phyloP scores from a whole-genome alignment of 768 basidiomycete genomes.

The Boletus sp. region DNA sequence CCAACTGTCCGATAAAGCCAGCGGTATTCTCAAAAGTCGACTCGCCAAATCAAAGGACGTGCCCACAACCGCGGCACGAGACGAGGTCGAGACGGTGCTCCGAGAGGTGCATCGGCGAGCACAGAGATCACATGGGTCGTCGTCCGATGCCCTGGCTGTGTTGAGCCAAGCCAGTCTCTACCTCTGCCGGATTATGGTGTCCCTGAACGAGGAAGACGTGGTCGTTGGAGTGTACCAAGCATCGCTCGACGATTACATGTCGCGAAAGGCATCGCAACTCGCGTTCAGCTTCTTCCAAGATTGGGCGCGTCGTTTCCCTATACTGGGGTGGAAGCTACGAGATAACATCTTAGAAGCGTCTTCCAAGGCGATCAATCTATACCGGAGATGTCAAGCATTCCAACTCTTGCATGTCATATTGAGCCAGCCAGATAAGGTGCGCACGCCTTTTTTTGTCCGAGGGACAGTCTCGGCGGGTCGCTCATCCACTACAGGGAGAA shows the following conservation, averaged over 20 bases:
- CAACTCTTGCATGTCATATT: slow-evolving; percentile 66
- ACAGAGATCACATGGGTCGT: slow-evolving; percentile 51
- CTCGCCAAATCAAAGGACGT: slow-evolving; percentile 72
- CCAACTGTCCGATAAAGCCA: slow-evolving; percentile 87
- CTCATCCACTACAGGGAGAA: slow-evolving; percentile 29
- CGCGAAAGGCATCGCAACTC: slow-evolving; percentile 75
- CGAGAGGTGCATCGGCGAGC: slow-evolving; percentile 70
- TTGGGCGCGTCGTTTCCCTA: slow-evolving; percentile 64
- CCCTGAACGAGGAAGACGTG: slow-evolving; percentile 36
- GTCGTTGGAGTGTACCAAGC: slow-evolving; percentile 55
- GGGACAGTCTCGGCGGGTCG: background rate
- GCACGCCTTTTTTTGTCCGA: background rate
- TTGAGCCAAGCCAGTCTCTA: slow-evolving; percentile 72
- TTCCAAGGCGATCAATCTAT: slow-evolving; percentile 65
- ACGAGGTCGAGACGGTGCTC: slow-evolving; percentile 45
- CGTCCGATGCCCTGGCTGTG: slow-evolving; percentile 57
- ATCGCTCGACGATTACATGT: slow-evolving; percentile 73
- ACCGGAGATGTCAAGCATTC: slow-evolving; percentile 72
- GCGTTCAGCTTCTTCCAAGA: slow-evolving; percentile 75
- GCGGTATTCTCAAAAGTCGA: slow-evolving; percentile 70
- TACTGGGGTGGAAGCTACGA: slow-evolving; percentile 62
- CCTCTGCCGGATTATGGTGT: slow-evolving; percentile 51
- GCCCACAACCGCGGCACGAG: slow-evolving; percentile 34
- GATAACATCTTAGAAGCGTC: slow-evolving; percentile 55
- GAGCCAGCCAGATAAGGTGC: slow-evolving; percentile 36